Percentiles rank a stretch among this genome's conserved stretches.
These are phyloP conservation scores for Ilyonectria destructans DNA, from an alignment of 2,329 filamentous ascomycete genomes.

Conservation along the genomic window DNA sequence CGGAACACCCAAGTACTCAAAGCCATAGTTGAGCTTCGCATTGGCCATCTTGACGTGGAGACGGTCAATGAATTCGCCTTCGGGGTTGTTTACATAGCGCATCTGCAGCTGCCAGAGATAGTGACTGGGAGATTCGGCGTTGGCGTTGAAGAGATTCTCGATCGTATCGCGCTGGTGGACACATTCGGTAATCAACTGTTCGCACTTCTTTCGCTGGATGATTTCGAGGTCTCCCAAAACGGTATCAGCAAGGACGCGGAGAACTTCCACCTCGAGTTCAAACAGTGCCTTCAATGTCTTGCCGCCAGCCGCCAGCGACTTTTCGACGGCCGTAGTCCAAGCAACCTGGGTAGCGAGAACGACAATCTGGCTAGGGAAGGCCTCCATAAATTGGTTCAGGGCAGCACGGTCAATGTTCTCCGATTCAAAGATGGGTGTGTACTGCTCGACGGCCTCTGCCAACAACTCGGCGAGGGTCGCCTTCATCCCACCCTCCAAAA, in stretches of 20 bases:
- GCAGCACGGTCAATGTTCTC: slow-evolving; percentile 78
- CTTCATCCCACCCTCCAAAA: slow-evolving; percentile 95
- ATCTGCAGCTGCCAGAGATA: slow-evolving; percentile 97
- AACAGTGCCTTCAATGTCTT: slow-evolving; percentile 79
- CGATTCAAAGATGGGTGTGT: slow-evolving; percentile 83
- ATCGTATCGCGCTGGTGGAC: slow-evolving; percentile 97
- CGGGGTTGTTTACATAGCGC: slow-evolving; percentile 91
- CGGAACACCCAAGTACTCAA: slow-evolving; percentile 97
- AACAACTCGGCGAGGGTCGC: slow-evolving; percentile 91
- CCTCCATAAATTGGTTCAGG: slow-evolving; percentile 85
- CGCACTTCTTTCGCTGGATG: slow-evolving; percentile 94
- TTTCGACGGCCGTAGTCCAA: slow-evolving; percentile 92
- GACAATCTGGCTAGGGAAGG: slow-evolving; percentile 94
- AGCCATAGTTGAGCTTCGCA: slow-evolving; percentile 94
- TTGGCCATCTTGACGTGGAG: slow-evolving; percentile 97
- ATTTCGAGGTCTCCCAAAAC: slow-evolving; percentile 92
- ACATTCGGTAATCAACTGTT: slow-evolving; percentile 98
- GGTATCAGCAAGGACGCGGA: slow-evolving; percentile 88
- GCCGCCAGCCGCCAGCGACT: slow-evolving; percentile 81
- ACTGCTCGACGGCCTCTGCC: slow-evolving; percentile 87
- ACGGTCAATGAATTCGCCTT: slow-evolving; percentile 86
- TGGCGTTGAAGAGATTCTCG: slow-evolving; percentile 84
- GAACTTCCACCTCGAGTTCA: slow-evolving; percentile 86
- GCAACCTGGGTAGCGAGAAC: slow-evolving; percentile 94
- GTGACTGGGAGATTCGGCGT: slow-evolving; percentile 83